Evolutionary conservation across 2,329 filamentous ascomycete species (phyloP).

Genomic region (Knufia fluminis): DNA sequence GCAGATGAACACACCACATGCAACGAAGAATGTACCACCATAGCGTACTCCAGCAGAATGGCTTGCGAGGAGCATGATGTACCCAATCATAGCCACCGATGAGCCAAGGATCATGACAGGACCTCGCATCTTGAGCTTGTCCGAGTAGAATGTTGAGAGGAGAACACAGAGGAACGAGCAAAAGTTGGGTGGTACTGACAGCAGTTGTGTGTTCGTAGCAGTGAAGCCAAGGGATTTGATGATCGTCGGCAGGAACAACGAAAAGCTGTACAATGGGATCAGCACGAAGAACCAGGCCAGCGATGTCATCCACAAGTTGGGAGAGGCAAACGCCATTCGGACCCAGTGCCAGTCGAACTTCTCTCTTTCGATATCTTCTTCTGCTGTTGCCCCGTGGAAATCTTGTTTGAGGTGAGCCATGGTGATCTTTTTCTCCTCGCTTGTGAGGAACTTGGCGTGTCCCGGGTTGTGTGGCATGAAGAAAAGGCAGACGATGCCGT

Average conservation of each 20-base stretch:
- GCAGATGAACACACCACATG: constrained; percentile 24
- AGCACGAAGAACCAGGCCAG: constrained; percentile 17
- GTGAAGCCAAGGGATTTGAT: constrained; percentile 26
- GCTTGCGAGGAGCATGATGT: constrained; percentile 29
- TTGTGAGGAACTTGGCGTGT: constrained; percentile 45
- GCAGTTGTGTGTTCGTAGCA: constrained; percentile 23
- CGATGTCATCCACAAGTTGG: constrained; percentile 26
- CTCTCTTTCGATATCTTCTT: constrained; percentile 13
- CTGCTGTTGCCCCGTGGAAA: constrained; percentile 6
- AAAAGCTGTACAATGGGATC: constrained; percentile 30
- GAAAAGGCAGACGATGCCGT: constrained; percentile 47
- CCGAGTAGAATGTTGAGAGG: constrained; percentile 27
- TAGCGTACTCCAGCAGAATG: constrained; percentile 28
- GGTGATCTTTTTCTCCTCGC: constrained; percentile 51
- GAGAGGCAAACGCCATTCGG: constrained; percentile 25
- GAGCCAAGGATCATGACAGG: constrained; percentile 28
- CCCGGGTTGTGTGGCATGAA: constrained; percentile 45
- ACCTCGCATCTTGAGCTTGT: constrained; percentile 26
- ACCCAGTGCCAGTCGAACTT: constrained; percentile 34
- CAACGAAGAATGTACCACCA: constrained; percentile 30
- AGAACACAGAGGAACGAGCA: constrained; percentile 25
- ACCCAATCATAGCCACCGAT: constrained; percentile 28
- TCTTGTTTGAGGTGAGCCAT: constrained; percentile 18
- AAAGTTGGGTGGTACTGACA: constrained; percentile 15
- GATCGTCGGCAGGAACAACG: constrained; percentile 19